Evolutionary conservation across 192 early-diverging fungal species (phyloP), one percentile per base, ranked within the genome.

Genomic region (Backusella tuberculispora): DNA sequence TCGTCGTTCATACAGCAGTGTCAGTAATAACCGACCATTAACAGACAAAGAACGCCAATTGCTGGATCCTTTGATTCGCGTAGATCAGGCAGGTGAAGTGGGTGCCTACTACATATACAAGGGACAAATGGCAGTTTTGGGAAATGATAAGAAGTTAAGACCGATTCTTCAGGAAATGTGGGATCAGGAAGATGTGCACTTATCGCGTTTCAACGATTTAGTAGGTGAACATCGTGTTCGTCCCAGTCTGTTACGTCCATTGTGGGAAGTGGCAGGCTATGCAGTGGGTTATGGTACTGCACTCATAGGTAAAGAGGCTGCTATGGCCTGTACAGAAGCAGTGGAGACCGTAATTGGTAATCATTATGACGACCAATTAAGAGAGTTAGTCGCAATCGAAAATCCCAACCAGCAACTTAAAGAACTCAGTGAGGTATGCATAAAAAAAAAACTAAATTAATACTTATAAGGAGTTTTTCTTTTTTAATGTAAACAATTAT

Each of bases 241-340:
- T 0, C 97, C 97, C 0, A 93, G 95, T 14, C 73, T 93, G 10
- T 77, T 99, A 71, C 85, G 91, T 29, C 97, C 97, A 0, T 41
- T 97, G 17, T 97, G 96, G 91, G 94, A 95, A 46, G 82, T 86
- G 8, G 91, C 93, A 14, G 97, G 97, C 7, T 97, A 90, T 73
- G 85, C 91, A 2, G 77, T 99, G 12, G 97, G 97, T 17, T 92
- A 87, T 6, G 91, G 88, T 1, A 96, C 96, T 1, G 97, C 95
- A 4, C 68, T 95, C 63, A 79, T 99, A 76, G 97, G 96, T n/a
- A 92, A 94, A 72, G 93, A 96, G 73, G 95, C 96, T 24, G 95
- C 96, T 37, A 99, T 99, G 96, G 96, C 96, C n/a, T 97, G 95
- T 80, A 99, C 97, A 0, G 97, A 99, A 75, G 97, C 96, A 4